Conservation (phyloP, 805 yeast species). For the Zygoascus bituminiphila region DNA sequence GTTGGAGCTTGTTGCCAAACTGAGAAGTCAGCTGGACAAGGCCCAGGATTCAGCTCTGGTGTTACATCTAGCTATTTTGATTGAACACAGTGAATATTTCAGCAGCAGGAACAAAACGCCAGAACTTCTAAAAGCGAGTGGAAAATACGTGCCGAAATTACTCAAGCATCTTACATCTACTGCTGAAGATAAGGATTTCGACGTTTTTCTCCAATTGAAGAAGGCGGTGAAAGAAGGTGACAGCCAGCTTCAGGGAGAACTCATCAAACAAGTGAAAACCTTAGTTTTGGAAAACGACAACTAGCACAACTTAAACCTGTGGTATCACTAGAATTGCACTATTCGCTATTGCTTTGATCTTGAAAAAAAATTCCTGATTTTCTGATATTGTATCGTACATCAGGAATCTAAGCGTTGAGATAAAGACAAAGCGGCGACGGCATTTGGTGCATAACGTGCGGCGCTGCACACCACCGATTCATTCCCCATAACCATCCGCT, state of each 20-base stretch:
- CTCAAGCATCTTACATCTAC: slow-evolving; percentile 15
- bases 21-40: slow-evolving; percentile 11
- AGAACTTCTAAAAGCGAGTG: slow-evolving; percentile 21
- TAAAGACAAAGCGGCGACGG: not conserved
- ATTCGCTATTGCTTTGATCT: too few relatives aligned
- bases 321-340: too few relatives aligned
- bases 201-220: slow-evolving; percentile 18
- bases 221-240: slow-evolving; percentile 8
- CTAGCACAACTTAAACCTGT: not conserved
- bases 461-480: not conserved
- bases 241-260: not conserved
- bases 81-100: slow-evolving; percentile 12
- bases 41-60: slow-evolving; percentile 21
- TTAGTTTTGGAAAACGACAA: not conserved
- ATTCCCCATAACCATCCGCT: not conserved
- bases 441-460: not conserved
- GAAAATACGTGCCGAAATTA: slow-evolving; percentile 26
- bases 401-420: not conserved
- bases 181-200: slow-evolving; percentile 8
- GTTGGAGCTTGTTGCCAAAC: slow-evolving; percentile 5
- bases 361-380: slow-evolving; percentile 1
- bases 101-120: slow-evolving; percentile 8
- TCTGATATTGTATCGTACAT: not conserved
- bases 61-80: slow-evolving; percentile 22
- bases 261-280: not conserved